These are phyloP conservation scores for Rhipidocladum racemiflorum DNA, from an alignment of 176 grass and related monocot species.

Conservation along the genomic window DNA sequence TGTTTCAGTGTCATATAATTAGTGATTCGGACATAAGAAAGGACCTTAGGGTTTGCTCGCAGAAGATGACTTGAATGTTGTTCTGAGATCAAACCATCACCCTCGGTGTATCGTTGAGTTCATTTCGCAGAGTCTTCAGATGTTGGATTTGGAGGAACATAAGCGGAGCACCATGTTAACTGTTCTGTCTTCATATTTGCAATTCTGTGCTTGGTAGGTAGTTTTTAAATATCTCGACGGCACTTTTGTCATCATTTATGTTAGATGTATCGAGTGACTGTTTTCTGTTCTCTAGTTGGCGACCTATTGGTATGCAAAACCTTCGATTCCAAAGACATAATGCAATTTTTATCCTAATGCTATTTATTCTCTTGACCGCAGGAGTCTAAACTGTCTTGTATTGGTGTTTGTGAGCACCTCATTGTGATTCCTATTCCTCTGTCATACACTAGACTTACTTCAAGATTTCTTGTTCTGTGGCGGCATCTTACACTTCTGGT, in stretches of 20 bases:
- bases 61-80: constrained; percentile 64
- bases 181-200: not conserved
- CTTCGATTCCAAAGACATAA: not conserved
- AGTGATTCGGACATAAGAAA: constrained; percentile 56
- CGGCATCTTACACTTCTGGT: constrained; percentile 95
- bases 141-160: constrained; percentile 71
- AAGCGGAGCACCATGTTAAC: constrained; percentile 64
- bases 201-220: not conserved
- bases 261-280: not conserved
- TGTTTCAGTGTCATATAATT: constrained; percentile 80
- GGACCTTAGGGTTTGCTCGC: constrained; percentile 72
- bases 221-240: not conserved
- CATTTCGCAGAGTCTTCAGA: constrained; percentile 65
- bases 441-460: constrained; percentile 87
- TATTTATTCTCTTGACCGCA: constrained; percentile 34
- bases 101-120: constrained; percentile 86
- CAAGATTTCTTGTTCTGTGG: constrained; percentile 92
- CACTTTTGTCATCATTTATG: not conserved
- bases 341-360: constrained; percentile 21
- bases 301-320: not conserved
- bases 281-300: not conserved
- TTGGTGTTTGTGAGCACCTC: constrained; percentile 74
- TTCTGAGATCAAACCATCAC: constrained; percentile 67
- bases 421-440: constrained; percentile 82
- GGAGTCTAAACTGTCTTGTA: constrained; percentile 77